Percentiles rank a stretch among this genome's conserved stretches.
Conservation (phyloP, 2,329 filamentous ascomycete species). For the Exophiala sideris region DNA sequence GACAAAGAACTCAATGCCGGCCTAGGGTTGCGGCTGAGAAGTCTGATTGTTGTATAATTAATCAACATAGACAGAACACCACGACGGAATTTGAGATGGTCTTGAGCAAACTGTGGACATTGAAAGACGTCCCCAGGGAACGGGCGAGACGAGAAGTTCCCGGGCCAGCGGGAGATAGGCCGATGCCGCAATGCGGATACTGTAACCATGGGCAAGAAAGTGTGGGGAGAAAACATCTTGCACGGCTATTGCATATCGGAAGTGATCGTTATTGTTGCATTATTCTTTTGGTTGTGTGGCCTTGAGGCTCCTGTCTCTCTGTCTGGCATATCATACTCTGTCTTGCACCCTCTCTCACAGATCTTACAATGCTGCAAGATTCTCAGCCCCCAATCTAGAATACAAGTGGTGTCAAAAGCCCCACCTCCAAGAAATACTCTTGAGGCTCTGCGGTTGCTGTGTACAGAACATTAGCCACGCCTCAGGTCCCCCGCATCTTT, state of each 20-base stretch:
- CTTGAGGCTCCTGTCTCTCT: not conserved
- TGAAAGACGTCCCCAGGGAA: too few relatives aligned
- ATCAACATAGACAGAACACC: too few relatives aligned
- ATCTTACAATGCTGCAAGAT: too few relatives aligned
- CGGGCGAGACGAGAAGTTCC: not conserved
- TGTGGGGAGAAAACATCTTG: not conserved
- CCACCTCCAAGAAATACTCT: not conserved
- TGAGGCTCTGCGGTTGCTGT: not conserved
- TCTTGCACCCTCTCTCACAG: not conserved
- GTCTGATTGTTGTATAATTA: too few relatives aligned
- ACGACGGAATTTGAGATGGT: too few relatives aligned
- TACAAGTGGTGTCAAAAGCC: not conserved
- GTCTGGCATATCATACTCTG: not conserved
- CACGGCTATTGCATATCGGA: not conserved
- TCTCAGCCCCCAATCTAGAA: not conserved
- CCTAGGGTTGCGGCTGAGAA: too few relatives aligned
- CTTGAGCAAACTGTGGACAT: too few relatives aligned
- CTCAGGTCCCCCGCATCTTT: not conserved
- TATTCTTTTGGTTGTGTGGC: not conserved
- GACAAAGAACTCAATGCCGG: too few relatives aligned
- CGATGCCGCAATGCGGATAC: not conserved
- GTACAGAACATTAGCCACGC: not conserved
- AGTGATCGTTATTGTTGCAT: not conserved
- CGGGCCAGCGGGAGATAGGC: conserved; percentile 3
- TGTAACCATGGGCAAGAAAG: not conserved